Conservation (phyloP, 108 stramenopile species). For the Chaetoceros tenuissimus region DNA sequence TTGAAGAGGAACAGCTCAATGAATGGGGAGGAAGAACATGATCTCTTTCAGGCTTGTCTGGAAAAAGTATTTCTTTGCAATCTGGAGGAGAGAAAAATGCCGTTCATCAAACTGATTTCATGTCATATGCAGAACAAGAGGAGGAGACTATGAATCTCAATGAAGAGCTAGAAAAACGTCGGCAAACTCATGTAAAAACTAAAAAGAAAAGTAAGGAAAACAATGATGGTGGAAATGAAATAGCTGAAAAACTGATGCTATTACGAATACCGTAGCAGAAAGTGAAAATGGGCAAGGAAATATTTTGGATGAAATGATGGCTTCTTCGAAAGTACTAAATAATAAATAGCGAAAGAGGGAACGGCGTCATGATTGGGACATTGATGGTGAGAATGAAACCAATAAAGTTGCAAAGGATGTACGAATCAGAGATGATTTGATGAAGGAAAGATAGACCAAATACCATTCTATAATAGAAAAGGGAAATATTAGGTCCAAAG, state of each 20-base stretch:
- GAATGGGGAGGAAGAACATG: conserved; percentile 15
- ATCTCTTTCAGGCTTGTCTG: conserved; percentile 34
- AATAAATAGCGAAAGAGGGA: conserved; percentile 7
- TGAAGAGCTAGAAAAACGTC: conserved; percentile 18
- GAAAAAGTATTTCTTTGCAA: conserved; percentile 58
- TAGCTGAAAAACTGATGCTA: background rate
- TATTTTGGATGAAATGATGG: conserved; percentile 30
- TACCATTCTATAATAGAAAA: too few species aligned
- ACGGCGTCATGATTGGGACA: conserved; percentile 22
- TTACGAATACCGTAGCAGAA: too few species aligned
- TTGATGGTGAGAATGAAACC: conserved; percentile 40
- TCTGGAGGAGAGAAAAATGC: conserved; percentile 42
- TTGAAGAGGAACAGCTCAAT: conserved; percentile 1
- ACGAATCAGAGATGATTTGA: too few species aligned
- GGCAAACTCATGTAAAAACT: conserved; percentile 49
- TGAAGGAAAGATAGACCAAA: conserved; percentile 10
- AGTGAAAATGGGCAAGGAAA: conserved; percentile 1
- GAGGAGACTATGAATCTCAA: too few species aligned
- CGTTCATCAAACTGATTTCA: conserved; percentile 46
- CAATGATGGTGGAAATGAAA: too few species aligned
- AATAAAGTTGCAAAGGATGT: too few species aligned
- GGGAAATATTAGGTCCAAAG: background rate
- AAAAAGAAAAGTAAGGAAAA: conserved; percentile 17
- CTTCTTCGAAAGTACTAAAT: conserved; percentile 10
- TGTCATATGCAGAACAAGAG: conserved; percentile 72